Evolutionary conservation across 768 basidiomycete genomes (phyloP).

Genomic region (Chalciporus chontae): DNA sequence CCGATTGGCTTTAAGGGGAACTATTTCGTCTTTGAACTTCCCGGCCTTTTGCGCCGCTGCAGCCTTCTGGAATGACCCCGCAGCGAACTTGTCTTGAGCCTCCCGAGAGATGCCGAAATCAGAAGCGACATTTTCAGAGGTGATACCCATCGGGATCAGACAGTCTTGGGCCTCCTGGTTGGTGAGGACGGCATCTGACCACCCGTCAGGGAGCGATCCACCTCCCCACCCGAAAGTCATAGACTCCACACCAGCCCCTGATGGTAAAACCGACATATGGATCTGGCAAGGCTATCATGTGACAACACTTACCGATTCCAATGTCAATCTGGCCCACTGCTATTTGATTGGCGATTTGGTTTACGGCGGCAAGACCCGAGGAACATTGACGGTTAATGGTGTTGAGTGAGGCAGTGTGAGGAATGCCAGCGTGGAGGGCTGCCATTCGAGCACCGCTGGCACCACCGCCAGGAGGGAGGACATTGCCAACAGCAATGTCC

Average conservation of each 20-base stretch:
- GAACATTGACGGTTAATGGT: conserved; percentile 93
- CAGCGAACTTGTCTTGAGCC: conserved; percentile 83
- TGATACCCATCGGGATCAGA: conserved; percentile 87
- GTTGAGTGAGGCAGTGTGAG: conserved; percentile 66
- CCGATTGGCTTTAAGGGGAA: conserved; percentile 70
- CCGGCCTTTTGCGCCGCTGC: conserved; percentile 76
- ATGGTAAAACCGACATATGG: conserved; percentile 4
- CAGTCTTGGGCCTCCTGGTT: conserved; percentile 77
- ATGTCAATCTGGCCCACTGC: conserved; percentile 78
- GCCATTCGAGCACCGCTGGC: conserved; percentile 84
- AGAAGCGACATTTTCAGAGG: conserved; percentile 87
- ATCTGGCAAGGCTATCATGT: neutral
- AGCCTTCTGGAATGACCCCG: conserved; percentile 81
- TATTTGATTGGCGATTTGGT: conserved; percentile 81
- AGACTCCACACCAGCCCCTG: conserved; percentile 84
- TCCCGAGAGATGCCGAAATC: conserved; percentile 73
- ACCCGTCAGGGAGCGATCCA: conserved; percentile 50
- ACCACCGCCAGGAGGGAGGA: conserved; percentile 83
- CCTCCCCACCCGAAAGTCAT: conserved; percentile 81
- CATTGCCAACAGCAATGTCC: conserved; percentile 84
- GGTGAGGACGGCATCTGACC: conserved; percentile 61
- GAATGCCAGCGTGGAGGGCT: conserved; percentile 81
- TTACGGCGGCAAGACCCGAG: conserved; percentile 78
- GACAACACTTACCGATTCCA: conserved; percentile 65
- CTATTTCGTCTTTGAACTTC: conserved; percentile 79